phyloP scores from a whole-genome alignment of 306 rosid species.

The Cucurbita ficifolia region DNA sequence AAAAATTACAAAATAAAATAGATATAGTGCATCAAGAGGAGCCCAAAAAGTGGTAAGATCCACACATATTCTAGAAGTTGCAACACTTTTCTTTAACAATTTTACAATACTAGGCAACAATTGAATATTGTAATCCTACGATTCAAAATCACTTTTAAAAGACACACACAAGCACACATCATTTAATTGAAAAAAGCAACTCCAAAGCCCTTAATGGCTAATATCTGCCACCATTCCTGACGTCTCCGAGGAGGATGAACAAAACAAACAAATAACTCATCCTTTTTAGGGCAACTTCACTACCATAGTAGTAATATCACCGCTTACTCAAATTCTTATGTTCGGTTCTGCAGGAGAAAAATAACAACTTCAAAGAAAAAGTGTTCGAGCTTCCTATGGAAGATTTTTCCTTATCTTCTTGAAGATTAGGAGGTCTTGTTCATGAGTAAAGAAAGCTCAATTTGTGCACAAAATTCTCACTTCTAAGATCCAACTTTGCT shows the following conservation, averaged over 20 bases:
- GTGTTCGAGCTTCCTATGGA: neutral
- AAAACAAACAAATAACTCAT: neutral
- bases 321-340: neutral
- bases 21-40: no score
- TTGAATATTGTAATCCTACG: neutral
- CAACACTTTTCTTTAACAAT: no score
- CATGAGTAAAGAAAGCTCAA: neutral
- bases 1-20: no score
- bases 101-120: neutral
- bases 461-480: neutral
- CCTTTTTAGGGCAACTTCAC: neutral
- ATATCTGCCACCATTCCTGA: neutral
- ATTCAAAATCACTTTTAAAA: neutral
- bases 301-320: neutral
- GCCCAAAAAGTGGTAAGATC: no score
- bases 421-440: neutral
- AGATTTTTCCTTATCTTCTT: neutral
- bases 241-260: neutral
- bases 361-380: neutral
- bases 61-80: no score
- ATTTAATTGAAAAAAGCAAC: neutral
- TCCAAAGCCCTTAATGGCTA: neutral
- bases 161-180: neutral
- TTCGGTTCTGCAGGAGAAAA: neutral
- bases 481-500: neutral